Conservation (phyloP, 768 basidiomycete species). For the Leucosporidium creatinivorum region DNA sequence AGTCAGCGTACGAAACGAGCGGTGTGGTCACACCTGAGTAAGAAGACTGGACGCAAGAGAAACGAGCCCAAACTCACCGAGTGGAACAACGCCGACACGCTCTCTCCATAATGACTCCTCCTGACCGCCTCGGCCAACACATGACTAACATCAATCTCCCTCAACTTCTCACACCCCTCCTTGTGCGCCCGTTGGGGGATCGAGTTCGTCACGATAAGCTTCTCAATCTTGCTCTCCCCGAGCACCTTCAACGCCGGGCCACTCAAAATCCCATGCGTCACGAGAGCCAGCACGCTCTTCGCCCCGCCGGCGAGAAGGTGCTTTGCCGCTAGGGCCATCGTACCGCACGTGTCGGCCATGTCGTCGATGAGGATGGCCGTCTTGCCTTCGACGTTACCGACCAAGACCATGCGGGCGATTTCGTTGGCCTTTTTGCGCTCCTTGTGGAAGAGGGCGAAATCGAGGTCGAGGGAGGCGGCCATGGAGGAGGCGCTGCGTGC, state of each 20-base stretch:
- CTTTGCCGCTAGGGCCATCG: conserved; percentile 80
- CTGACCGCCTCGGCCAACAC: conserved; percentile 69
- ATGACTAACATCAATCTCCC: conserved; percentile 88
- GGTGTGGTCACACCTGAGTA: too few species aligned
- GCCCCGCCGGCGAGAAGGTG: conserved; percentile 87
- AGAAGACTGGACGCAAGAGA: too few species aligned
- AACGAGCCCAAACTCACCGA: too few species aligned
- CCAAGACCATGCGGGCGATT: conserved; percentile 89
- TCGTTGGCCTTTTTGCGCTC: conserved; percentile 96
- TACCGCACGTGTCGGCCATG: conserved; percentile 96
- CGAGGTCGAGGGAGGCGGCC: conserved; percentile 88
- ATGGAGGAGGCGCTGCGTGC: conserved; percentile 93
- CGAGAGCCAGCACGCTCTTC: conserved; percentile 74
- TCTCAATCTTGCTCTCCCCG: conserved; percentile 67
- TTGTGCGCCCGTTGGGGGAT: conserved; percentile 79
- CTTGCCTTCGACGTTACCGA: conserved; percentile 87
- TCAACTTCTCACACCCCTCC: conserved; percentile 65
- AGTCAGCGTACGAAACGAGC: too few species aligned
- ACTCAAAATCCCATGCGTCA: conserved; percentile 92
- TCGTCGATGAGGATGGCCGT: conserved; percentile 93
- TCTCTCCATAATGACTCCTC: conserved; percentile 28
- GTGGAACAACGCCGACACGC: conserved; percentile 24
- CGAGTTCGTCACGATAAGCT: conserved; percentile 97
- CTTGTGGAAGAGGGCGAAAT: conserved; percentile 98
- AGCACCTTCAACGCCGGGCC: conserved; percentile 70